These are phyloP conservation scores for Pythium folliculosum DNA, from an alignment of 352 stramenopile genomes.

Conservation along the genomic window DNA sequence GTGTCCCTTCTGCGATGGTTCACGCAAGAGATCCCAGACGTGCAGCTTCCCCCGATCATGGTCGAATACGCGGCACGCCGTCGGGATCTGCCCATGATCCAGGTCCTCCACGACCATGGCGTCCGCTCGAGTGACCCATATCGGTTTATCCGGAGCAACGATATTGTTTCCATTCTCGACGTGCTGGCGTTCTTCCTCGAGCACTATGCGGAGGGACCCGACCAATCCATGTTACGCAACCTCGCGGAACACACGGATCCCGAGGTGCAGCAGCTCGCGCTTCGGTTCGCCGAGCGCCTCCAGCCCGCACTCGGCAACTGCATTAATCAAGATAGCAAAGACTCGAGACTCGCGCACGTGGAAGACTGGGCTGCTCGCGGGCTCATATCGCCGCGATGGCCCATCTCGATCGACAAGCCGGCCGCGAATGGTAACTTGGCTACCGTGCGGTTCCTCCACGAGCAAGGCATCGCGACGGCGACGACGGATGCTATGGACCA, in stretches of 20 bases:
- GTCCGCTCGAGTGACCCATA: no score
- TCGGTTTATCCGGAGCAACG: no score
- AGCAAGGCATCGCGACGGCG: not conserved
- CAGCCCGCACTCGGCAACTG: no score
- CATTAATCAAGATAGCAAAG: no score
- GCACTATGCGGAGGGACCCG: not conserved
- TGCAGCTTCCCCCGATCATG: no score
- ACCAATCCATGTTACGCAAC: no score
- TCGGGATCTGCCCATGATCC: not conserved
- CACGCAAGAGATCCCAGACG: no score
- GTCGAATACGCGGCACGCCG: no score
- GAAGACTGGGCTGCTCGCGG: not conserved
- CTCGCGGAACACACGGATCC: not conserved
- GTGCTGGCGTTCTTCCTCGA: not conserved
- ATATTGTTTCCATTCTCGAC: not conserved
- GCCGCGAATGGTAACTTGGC: not conserved
- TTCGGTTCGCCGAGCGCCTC: not conserved
- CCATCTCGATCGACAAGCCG: not conserved
- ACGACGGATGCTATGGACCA: constrained; percentile 4
- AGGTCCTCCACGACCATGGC: not conserved
- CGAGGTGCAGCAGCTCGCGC: not conserved
- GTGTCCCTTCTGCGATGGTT: not conserved
- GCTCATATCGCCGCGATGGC: not conserved
- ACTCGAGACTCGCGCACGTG: no score
- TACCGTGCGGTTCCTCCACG: not conserved